Percentiles rank a stretch among this genome's conserved stretches.
These are phyloP conservation scores for Fusarium dlaminii DNA, from an alignment of 2,329 filamentous ascomycete genomes.

Conservation along the genomic window DNA sequence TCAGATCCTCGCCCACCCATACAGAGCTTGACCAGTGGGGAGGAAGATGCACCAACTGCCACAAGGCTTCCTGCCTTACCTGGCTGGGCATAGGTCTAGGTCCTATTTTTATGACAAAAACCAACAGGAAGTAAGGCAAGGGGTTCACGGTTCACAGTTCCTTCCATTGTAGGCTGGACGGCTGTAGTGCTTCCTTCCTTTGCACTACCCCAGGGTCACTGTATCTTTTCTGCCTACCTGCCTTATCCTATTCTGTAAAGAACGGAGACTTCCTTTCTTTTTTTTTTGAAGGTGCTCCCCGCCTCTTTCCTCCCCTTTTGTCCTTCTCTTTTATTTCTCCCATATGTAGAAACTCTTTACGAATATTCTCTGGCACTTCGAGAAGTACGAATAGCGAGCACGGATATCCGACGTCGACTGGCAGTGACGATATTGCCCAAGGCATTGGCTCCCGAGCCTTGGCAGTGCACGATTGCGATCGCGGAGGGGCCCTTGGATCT, in stretches of 20 bases:
- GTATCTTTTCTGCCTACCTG: background rate
- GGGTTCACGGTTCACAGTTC: conserved; percentile 8
- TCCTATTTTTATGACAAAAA: conserved; percentile 26
- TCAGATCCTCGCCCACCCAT: background rate
- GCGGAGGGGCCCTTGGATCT: conserved; percentile 20
- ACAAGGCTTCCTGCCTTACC: conserved; percentile 32
- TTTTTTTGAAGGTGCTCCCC: conserved; percentile 30
- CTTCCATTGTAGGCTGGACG: background rate
- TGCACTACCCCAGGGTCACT: conserved; percentile 18
- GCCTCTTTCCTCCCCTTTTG: conserved; percentile 11
- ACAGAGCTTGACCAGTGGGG: conserved; percentile 7
- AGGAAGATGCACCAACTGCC: conserved; percentile 15
- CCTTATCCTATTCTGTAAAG: conserved; percentile 6
- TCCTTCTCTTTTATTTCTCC: background rate
- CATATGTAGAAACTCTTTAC: background rate
- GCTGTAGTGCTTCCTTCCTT: conserved; percentile 9
- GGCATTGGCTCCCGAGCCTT: conserved; percentile 39
- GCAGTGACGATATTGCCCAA: conserved; percentile 4
- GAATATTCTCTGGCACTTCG: background rate
- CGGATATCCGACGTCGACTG: conserved; percentile 15
- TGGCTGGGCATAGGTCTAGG: conserved; percentile 7
- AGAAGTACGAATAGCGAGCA: conserved; percentile 10
- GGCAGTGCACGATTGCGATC: conserved; percentile 37
- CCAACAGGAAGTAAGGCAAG: background rate
- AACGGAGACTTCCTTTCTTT: conserved; percentile 30